Evolutionary conservation across 2,329 filamentous ascomycete genomes (phyloP), one percentile per base, ranked within the genome.

Genomic region (Colletotrichum camelliae): DNA sequence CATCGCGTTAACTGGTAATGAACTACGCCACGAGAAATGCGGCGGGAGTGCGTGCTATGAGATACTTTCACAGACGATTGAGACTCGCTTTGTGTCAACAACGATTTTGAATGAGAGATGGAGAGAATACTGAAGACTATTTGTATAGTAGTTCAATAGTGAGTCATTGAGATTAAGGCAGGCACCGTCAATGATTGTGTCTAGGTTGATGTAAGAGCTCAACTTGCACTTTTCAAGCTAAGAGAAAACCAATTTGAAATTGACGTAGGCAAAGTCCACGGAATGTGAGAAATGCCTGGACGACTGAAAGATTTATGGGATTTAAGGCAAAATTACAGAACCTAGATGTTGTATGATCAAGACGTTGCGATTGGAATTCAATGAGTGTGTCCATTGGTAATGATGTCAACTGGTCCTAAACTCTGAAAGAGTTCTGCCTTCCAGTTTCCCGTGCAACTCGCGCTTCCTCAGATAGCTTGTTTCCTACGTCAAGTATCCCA

Each of bases 91-190:
- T 10, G 4, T 43, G 10, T 9, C 18, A 10, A 2, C 2, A 4
- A 10, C 18, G 4, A 2, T n/a, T 43, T n/a, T 8, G 16, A 43
- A n/a, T 10, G 18, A n/a, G 39, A 5, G 16, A 8, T 5, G 37
- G 5, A 43, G 1, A n/a, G 24, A 16, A 10, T 9, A 15, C 39
- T 43, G 2, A 16, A 43, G 3, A 18, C 3, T 4, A 43, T n/a
- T 43, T 10, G 39, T 3, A 3, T n/a, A 9, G 16, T 4, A 43
- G 8, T 2, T 43, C 4, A 18, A 5, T 9, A 5, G 16, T n/a
- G 5, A 4, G 5, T 5, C 18, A 2, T 5, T 16, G 2, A 10
- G 18, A n/a, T 5, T 9, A 5, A 16, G 2, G 16, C 16, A 7
- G 8, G 7, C 37, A 18, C 4, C 16, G 18, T 18, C 37, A 39